Base-by-base conservation (phyloP, 192 early-diverging fungal genomes). In the Chytriomyces sp. region DNA sequence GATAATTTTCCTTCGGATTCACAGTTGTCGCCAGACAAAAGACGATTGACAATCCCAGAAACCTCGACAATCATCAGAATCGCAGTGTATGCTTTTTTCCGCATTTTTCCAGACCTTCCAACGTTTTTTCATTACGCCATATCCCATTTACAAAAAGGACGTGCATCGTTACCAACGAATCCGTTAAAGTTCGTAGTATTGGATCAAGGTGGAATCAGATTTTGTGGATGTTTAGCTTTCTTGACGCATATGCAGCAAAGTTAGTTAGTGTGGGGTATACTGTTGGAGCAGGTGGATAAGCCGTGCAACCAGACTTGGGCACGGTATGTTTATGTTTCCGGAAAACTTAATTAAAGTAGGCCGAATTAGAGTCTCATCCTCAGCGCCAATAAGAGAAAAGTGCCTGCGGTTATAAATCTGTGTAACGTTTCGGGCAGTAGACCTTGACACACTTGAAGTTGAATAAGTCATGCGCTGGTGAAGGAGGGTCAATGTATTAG, bases 51-150 rank as follows among this genome's bases (percentile, higher is more conserved):
- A 73, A 19, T 59, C 71, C 71, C 64, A 67, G 59, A 75, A 75
- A 12, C 73, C 73, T 5, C 64, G 59, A 52, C 54, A 66, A 30
- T 75, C 73, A 22, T 75, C 26, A 86, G 74, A 17, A 86, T 80
- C 49, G 73, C 81, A 28, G 86, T 68, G 31, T 86, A 77, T 28
- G 81, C 82, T 4, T 78, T 80, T 12, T 81, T 84, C 84, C 84
- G 63, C 77, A 82, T 39, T 60, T 58, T 17, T 76, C 33, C 14
- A 86, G 67, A 76, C 86, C 82, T 78, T 39, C 3, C 6, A n/a
- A n/a, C n/a, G n/a, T n/a, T n/a, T n/a, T n/a, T n/a, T n/a, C n/a
- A n/a, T n/a, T n/a, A n/a, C n/a, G n/a, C n/a, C 10, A 56, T 7
- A 6, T 10, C 26, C 26, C 17, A 5, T 56, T 10, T 22, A 65